A percentile compares a stretch with the other conserved stretches of the same genome.
Conservation (phyloP, 176 grass and related monocot genomes). For the Pontederia crassipes region DNA sequence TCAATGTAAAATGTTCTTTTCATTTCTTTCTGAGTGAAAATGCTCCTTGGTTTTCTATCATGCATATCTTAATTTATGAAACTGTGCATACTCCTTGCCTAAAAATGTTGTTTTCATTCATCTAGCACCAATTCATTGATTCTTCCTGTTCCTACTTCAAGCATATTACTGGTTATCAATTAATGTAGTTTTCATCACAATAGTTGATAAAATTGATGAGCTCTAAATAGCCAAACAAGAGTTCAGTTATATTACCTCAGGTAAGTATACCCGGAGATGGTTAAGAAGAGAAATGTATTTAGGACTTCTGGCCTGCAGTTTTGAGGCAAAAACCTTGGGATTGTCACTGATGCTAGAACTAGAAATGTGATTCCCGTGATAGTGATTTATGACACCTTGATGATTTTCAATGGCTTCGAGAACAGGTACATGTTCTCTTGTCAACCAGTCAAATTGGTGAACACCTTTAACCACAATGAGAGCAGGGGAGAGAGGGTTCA, state of each 20-base stretch:
- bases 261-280: constrained; percentile 93
- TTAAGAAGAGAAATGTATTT: constrained; percentile 83
- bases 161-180: too few relatives aligned
- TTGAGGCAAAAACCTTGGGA: constrained; percentile 74
- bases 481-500: constrained; percentile 61
- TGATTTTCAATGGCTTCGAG: constrained; percentile 90
- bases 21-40: too few relatives aligned
- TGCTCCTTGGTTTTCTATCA: too few relatives aligned
- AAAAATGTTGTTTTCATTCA: too few relatives aligned
- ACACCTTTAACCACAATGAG: constrained; percentile 88
- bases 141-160: too few relatives aligned
- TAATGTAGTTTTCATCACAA: not conserved
- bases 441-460: constrained; percentile 95
- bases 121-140: too few relatives aligned
- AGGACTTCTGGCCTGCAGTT: constrained; percentile 82
- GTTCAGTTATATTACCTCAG: constrained; percentile 56
- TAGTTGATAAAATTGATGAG: too few relatives aligned
- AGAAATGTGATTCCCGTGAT: constrained; percentile 55
- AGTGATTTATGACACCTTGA: constrained; percentile 42
- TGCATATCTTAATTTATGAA: too few relatives aligned
- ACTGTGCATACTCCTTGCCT: too few relatives aligned
- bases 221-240: not conserved
- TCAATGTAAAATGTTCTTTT: too few relatives aligned
- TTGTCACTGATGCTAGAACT: constrained; percentile 49
- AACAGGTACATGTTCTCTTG: constrained; percentile 88